phyloP scores from a whole-genome alignment of 768 basidiomycete species.

The Pholiota molesta region DNA sequence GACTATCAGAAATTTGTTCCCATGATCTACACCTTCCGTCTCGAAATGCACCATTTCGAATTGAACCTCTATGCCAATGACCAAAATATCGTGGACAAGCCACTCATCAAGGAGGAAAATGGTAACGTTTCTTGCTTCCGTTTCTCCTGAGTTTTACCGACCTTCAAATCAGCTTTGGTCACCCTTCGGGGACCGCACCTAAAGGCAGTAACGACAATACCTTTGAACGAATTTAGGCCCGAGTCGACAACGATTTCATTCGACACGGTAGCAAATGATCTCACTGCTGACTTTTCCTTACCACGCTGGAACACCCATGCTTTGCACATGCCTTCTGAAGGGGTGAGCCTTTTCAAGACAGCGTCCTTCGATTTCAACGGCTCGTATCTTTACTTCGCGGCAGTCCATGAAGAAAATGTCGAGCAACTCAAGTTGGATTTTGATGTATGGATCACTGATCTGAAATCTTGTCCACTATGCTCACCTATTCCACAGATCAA shows the following conservation, averaged over 20 bases:
- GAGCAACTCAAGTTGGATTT: conserved; percentile 78
- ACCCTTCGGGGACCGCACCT: conserved; percentile 63
- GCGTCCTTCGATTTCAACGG: conserved; percentile 60
- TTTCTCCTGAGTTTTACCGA: neutral
- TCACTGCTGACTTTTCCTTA: conserved; percentile 62
- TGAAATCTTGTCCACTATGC: neutral
- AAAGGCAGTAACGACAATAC: conserved; percentile 54
- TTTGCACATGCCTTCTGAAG: conserved; percentile 62
- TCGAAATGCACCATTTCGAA: conserved; percentile 76
- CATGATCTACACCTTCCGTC: conserved; percentile 69
- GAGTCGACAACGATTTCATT: conserved; percentile 71
- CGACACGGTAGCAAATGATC: conserved; percentile 56
- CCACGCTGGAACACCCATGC: conserved; percentile 91
- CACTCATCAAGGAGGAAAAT: conserved; percentile 80
- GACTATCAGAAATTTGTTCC: conserved; percentile 87
- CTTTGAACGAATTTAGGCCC: conserved; percentile 74
- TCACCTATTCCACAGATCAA: conserved; percentile 12
- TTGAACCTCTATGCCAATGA: conserved; percentile 89
- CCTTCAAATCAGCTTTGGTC: conserved; percentile 65
- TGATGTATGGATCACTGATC: conserved; percentile 43
- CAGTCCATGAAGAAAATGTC: conserved; percentile 67
- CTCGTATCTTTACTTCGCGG: conserved; percentile 74
- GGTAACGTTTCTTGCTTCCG: conserved; percentile 43
- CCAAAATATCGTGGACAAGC: conserved; percentile 95
- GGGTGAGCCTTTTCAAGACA: conserved; percentile 64